phyloP scores from a whole-genome alignment of 1,284 basidiomycete genomes.

The Cerrena zonata region DNA sequence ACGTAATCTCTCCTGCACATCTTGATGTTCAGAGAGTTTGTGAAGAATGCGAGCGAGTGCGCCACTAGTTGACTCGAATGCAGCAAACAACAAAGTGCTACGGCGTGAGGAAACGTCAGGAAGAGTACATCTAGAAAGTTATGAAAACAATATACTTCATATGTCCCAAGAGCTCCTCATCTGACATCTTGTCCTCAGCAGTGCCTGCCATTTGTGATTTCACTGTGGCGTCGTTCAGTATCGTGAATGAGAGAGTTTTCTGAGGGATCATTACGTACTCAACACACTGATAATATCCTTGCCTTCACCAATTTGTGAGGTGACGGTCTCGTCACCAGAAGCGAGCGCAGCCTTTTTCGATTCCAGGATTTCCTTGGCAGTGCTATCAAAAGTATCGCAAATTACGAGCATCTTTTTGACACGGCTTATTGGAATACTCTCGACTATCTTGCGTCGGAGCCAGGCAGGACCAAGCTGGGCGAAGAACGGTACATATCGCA shows the following conservation, averaged over 20 bases:
- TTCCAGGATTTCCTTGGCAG: constrained; percentile 34
- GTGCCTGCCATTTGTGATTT: constrained; percentile 23
- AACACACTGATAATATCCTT: constrained; percentile 45
- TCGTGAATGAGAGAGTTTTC: neutral
- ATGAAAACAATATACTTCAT: constrained; percentile 24
- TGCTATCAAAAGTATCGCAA: constrained; percentile 33
- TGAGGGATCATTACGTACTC: constrained; percentile 24
- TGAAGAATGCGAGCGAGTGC: constrained; percentile 10
- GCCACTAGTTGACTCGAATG: constrained; percentile 10
- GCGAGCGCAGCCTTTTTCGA: constrained; percentile 35
- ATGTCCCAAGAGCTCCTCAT: constrained; percentile 28
- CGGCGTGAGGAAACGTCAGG: too few species aligned
- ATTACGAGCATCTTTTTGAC: constrained; percentile 33
- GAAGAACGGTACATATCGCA: constrained; percentile 28
- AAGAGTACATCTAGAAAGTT: neutral
- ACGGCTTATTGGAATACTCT: constrained; percentile 29
- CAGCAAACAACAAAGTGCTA: constrained; percentile 18
- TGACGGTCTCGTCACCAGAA: constrained; percentile 29
- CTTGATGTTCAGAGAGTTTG: constrained; percentile 4
- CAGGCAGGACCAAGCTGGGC: constrained; percentile 30
- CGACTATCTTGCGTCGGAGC: constrained; percentile 33
- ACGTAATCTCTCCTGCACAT: constrained; percentile 1
- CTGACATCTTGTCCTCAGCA: constrained; percentile 25
- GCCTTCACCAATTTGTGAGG: constrained; percentile 30
- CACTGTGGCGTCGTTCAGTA: constrained; percentile 16